Percentiles rank a stretch among this genome's conserved stretches.
These are phyloP conservation scores for Pisolithus albus DNA, from an alignment of 768 basidiomycete genomes.

Conservation along the genomic window DNA sequence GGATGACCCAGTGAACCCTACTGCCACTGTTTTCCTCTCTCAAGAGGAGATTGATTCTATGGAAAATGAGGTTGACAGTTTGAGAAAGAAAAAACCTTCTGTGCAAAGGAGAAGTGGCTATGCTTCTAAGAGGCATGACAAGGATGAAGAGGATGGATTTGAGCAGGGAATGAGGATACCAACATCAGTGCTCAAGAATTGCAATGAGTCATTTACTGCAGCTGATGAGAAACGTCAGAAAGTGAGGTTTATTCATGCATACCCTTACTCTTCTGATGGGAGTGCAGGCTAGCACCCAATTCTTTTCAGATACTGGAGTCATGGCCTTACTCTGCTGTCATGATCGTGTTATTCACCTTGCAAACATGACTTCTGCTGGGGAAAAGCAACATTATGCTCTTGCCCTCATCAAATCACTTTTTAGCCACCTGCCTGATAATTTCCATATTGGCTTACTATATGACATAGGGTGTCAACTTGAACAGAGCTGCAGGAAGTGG, in stretches of 20 bases:
- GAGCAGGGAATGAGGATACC: slow-evolving; percentile 23
- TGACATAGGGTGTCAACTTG: slow-evolving; percentile 20
- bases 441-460: slow-evolving; percentile 15
- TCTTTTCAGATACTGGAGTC: slow-evolving; percentile 16
- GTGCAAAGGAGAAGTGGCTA: neutral
- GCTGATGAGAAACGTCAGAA: slow-evolving; percentile 9
- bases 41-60: neutral
- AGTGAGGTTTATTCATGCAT: neutral
- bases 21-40: slow-evolving; percentile 15
- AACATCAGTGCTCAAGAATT: slow-evolving; percentile 25
- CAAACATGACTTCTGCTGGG: slow-evolving; percentile 13
- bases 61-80: neutral
- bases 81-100: neutral
- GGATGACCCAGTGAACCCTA: slow-evolving; percentile 10
- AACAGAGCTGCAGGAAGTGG: slow-evolving; percentile 13
- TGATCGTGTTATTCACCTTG: slow-evolving; percentile 13
- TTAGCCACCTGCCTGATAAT: slow-evolving; percentile 10
- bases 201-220: slow-evolving; percentile 23
- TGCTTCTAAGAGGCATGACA: neutral
- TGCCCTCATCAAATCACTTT: slow-evolving; percentile 12
- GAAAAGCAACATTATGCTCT: slow-evolving; percentile 21
- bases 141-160: slow-evolving; percentile 5
- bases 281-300: slow-evolving; percentile 10
- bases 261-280: neutral
- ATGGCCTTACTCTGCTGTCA: slow-evolving; percentile 19